phyloP scores from a whole-genome alignment of 352 stramenopile species.

The Thalassiosira delicatula region DNA sequence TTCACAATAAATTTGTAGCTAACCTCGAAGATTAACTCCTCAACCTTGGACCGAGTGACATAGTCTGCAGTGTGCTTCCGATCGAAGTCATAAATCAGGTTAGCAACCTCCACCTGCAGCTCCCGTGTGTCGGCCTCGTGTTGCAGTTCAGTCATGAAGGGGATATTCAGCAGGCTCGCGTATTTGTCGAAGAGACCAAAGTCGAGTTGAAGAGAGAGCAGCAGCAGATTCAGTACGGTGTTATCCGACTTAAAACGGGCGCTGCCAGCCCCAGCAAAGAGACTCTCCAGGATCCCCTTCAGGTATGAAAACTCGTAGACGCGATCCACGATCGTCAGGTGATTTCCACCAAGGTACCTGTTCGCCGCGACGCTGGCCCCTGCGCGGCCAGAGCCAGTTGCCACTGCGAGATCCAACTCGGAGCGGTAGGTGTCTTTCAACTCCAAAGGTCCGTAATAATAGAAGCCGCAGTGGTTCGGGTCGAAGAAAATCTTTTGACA shows the following conservation, averaged over 20 bases:
- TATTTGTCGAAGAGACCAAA: slow-evolving; percentile 72
- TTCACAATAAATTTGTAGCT: slow-evolving; percentile 79
- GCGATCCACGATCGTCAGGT: slow-evolving; percentile 56
- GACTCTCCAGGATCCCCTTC: slow-evolving; percentile 53
- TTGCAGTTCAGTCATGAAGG: slow-evolving; percentile 71
- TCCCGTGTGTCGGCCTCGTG: slow-evolving; percentile 66
- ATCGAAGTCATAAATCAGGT: slow-evolving; percentile 75
- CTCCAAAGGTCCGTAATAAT: slow-evolving; percentile 69
- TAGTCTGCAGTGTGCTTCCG: slow-evolving; percentile 59
- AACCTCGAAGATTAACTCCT: slow-evolving; percentile 70
- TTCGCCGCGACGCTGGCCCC: slow-evolving; percentile 45
- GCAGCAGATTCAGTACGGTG: slow-evolving; percentile 63
- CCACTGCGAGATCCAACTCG: slow-evolving; percentile 66
- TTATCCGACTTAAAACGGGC: slow-evolving; percentile 69
- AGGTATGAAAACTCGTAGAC: slow-evolving; percentile 74
- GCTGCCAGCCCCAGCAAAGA: slow-evolving; percentile 56
- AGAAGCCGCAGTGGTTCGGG: slow-evolving; percentile 54
- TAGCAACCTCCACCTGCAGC: slow-evolving; percentile 71
- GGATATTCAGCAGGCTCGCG: slow-evolving; percentile 64
- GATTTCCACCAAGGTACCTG: slow-evolving; percentile 38
- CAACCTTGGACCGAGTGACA: slow-evolving; percentile 71
- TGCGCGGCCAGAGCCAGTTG: slow-evolving; percentile 37
- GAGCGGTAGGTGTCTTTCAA: slow-evolving; percentile 44
- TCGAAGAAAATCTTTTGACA: slow-evolving; percentile 78
- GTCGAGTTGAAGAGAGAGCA: slow-evolving; percentile 71